Evolutionary conservation across 208 protist genomes (phyloP).

Genomic region (Crithidia mellificae): DNA sequence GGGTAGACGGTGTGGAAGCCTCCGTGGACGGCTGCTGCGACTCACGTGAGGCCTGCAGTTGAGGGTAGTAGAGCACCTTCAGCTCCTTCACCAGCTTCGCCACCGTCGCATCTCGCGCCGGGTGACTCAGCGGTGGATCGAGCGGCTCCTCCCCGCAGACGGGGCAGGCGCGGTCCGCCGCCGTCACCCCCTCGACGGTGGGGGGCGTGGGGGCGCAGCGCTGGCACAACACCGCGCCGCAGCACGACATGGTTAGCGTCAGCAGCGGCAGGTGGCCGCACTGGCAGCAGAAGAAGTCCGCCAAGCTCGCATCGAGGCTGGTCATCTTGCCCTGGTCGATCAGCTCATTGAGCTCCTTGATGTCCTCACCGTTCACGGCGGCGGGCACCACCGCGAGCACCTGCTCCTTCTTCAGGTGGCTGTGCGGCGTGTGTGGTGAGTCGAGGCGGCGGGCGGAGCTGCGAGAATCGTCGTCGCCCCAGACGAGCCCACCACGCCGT

Average conservation of each 20-base stretch:
- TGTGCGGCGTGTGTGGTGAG: slow-evolving; percentile 20
- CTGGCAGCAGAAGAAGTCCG: slow-evolving; percentile 52
- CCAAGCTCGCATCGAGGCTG: slow-evolving; percentile 29
- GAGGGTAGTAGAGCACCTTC: slow-evolving; percentile 70
- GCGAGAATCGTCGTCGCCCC: slow-evolving; percentile 14
- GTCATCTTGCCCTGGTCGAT: slow-evolving; percentile 49
- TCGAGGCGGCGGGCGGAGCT: slow-evolving; percentile 17
- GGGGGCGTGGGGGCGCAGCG: slow-evolving; percentile 60
- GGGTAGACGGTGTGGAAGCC: slow-evolving; percentile 13
- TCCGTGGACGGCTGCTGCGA: slow-evolving; percentile 22
- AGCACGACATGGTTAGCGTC: slow-evolving; percentile 82
- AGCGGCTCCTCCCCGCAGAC: slow-evolving; percentile 74
- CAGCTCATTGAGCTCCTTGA: slow-evolving; percentile 69
- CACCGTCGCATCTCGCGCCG: slow-evolving; percentile 48
- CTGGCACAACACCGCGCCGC: slow-evolving; percentile 68
- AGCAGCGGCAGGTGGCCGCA: slow-evolving; percentile 56
- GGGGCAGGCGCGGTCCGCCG: slow-evolving; percentile 44
- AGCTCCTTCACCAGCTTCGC: slow-evolving; percentile 69
- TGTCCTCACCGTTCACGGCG: slow-evolving; percentile 38
- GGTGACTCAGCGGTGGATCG: slow-evolving; percentile 53
- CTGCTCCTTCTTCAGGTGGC: slow-evolving; percentile 44
- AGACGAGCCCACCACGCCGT: slow-evolving; percentile 3
- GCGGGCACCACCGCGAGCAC: slow-evolving; percentile 52
- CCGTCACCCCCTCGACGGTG: slow-evolving; percentile 37
- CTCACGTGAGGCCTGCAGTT: slow-evolving; percentile 37